These are phyloP conservation scores for Pascua guehoae DNA, from an alignment of 1,284 basidiomycete genomes.

Conservation along the genomic window DNA sequence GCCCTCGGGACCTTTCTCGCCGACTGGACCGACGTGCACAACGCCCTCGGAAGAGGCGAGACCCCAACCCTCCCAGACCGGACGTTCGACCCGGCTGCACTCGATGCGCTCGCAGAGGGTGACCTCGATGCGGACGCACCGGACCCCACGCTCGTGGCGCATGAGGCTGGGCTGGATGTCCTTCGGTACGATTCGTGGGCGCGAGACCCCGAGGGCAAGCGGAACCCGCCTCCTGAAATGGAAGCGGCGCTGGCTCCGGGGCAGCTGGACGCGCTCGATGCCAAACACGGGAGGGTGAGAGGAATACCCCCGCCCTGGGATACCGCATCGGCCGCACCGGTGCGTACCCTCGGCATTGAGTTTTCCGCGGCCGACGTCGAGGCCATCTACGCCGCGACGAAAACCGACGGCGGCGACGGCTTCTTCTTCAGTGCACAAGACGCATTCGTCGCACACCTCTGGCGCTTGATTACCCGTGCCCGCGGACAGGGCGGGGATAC, in stretches of 20 bases:
- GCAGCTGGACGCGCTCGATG: slow-evolving; percentile 13
- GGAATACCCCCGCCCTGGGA: slow-evolving; percentile 48
- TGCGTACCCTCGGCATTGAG: slow-evolving; percentile 44
- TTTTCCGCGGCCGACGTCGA: slow-evolving; percentile 48
- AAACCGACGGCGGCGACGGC: not conserved
- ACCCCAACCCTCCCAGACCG: not conserved
- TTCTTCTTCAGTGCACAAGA: slow-evolving; percentile 47
- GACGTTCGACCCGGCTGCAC: not conserved
- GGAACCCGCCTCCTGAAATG: not conserved
- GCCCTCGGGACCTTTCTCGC: slow-evolving; percentile 6
- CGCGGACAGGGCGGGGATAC: slow-evolving; percentile 29
- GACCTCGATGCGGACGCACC: slow-evolving; percentile 1
- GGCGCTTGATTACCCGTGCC: slow-evolving; percentile 49
- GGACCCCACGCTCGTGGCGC: not conserved
- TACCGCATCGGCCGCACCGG: slow-evolving; percentile 42
- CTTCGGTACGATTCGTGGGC: slow-evolving; percentile 18
- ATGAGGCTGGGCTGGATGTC: slow-evolving; percentile 9
- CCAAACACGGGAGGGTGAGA: slow-evolving; percentile 12
- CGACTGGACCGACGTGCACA: slow-evolving; percentile 6
- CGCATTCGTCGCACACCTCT: slow-evolving; percentile 52
- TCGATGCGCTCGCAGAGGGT: slow-evolving; percentile 5
- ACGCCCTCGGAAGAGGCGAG: not conserved
- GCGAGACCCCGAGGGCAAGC: not conserved
- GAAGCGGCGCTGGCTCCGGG: not conserved
- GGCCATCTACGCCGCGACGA: slow-evolving; percentile 29